Evolutionary conservation across 192 early-diverging fungal genomes (phyloP).

Genomic region (Rhizoclosmatium sp.): DNA sequence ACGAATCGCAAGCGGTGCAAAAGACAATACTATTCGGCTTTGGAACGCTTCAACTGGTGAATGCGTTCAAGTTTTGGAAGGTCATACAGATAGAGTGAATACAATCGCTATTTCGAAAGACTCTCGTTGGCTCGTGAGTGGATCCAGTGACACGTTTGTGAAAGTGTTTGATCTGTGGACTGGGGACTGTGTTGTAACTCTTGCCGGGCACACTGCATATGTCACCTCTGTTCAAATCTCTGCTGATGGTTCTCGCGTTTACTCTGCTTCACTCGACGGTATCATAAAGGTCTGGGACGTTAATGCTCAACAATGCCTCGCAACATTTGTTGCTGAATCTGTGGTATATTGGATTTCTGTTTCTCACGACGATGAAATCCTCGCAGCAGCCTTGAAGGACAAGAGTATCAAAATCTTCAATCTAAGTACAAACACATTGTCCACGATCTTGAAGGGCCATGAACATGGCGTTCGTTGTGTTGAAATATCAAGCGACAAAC

Average conservation of each 20-base stretch:
- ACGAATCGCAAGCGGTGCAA: not conserved
- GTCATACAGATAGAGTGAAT: constrained; percentile 5
- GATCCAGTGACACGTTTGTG: constrained; percentile 1
- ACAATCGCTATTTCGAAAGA: constrained; percentile 11
- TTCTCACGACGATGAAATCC: not conserved
- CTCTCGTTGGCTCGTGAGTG: constrained; percentile 18
- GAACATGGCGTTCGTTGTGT: not conserved
- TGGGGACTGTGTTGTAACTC: constrained; percentile 15
- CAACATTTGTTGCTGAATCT: not conserved
- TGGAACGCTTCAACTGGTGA: constrained; percentile 52
- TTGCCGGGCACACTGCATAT: constrained; percentile 27
- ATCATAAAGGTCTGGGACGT: constrained; percentile 35
- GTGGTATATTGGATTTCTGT: not conserved
- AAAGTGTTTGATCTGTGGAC: constrained; percentile 34
- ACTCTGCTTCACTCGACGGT: constrained; percentile 20
- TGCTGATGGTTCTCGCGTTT: constrained; percentile 24
- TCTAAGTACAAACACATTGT: constrained; percentile 23
- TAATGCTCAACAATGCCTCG: constrained; percentile 8
- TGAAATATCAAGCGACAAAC: not conserved
- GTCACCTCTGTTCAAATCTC: constrained; percentile 31
- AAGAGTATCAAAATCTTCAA: constrained; percentile 28
- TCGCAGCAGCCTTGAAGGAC: constrained; percentile 3
- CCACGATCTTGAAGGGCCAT: constrained; percentile 23
- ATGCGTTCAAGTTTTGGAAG: not conserved
- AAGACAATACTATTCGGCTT: constrained; percentile 29